Conservation (phyloP, 352 stramenopile genomes). For the Phytopythium ostracodes region DNA sequence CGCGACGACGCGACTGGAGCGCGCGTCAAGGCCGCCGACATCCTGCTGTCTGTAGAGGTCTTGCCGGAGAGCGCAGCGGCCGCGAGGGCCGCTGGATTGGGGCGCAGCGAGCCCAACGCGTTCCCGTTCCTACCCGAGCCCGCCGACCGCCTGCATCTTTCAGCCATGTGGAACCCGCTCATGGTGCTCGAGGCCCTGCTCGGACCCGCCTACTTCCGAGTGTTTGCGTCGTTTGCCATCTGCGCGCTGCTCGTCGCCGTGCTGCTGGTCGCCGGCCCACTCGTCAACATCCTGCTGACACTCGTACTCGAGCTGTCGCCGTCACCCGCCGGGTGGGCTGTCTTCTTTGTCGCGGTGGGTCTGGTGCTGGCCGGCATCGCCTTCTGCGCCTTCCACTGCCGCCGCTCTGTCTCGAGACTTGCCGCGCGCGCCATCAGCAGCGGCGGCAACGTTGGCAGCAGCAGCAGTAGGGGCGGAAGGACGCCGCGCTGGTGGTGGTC, state of each 20-base stretch:
- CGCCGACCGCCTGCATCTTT: conserved; percentile 67
- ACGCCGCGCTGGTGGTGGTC: not conserved
- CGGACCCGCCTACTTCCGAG: conserved; percentile 66
- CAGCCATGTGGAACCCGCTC: conserved; percentile 80
- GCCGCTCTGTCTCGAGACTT: conserved; percentile 35
- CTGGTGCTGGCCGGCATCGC: conserved; percentile 31
- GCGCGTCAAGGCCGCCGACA: conserved; percentile 52
- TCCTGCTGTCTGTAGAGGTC: conserved; percentile 76
- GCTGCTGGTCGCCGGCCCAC: conserved; percentile 61
- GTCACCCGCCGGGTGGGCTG: conserved; percentile 49
- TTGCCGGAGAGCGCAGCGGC: conserved; percentile 51
- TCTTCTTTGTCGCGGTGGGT: conserved; percentile 42
- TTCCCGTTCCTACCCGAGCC: conserved; percentile 73
- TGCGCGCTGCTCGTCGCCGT: conserved; percentile 52
- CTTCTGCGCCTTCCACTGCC: conserved; percentile 59
- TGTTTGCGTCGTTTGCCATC: conserved; percentile 61
- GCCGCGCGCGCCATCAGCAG: not conserved
- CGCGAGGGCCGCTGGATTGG: conserved; percentile 62
- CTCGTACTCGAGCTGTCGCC: conserved; percentile 57
- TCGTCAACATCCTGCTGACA: conserved; percentile 68
- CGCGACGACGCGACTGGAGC: conserved; percentile 53
- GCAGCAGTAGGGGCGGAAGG: not conserved
- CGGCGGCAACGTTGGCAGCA: not conserved
- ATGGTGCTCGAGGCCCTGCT: conserved; percentile 76
- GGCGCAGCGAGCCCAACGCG: conserved; percentile 74